Base-by-base conservation (phyloP, 768 basidiomycete genomes). In the Russula emetica region DNA sequence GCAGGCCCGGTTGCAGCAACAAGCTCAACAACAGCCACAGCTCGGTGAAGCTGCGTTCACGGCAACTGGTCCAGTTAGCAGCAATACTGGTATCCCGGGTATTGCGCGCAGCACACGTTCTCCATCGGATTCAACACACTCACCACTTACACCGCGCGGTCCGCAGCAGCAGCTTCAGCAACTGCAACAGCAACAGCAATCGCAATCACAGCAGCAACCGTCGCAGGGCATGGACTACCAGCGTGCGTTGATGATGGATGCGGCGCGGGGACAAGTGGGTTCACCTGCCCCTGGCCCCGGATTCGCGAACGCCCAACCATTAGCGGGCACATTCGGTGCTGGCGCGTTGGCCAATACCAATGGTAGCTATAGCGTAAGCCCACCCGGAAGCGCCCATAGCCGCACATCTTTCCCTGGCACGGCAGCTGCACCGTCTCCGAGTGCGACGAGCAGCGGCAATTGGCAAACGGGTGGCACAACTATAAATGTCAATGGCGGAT, bases 31-130 rank as follows among this genome's bases (percentile, higher is more conserved):
- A 18, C 64, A 61, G 18, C 16, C 38, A 52, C 50, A 71, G 68
- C 24, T 69, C 66, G 22, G 73, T 76, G 44, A 75, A 75, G 10
- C 82, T 80, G 76, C 76, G 73, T 73, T 83, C 72, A 66, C 78
- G 36, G 69, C 77, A 59, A 75, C 13, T 51, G 75, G 55, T 72
- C 63, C 70, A 13, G 68, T 67, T 38, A 74, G 64, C 70, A 74
- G 56, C 70, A 74, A 26, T 20, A 14, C 30, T 24, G 40, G 69
- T 74, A 78, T 90, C 58, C 87, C 87, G 0, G 88, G 88, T 14
- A 91, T 91, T 58, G 86, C 88, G 24, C 78, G 89, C 69, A 89
- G 85, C 68, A 82, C 83, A 55, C 80, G 88, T 60, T 90, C 89
- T 47, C 89, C 89, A n/a, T 84, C 87, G 20, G 88, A 90, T 64